Conservation (phyloP, 192 early-diverging fungal genomes). For the Spizellomyces punctatus region DNA sequence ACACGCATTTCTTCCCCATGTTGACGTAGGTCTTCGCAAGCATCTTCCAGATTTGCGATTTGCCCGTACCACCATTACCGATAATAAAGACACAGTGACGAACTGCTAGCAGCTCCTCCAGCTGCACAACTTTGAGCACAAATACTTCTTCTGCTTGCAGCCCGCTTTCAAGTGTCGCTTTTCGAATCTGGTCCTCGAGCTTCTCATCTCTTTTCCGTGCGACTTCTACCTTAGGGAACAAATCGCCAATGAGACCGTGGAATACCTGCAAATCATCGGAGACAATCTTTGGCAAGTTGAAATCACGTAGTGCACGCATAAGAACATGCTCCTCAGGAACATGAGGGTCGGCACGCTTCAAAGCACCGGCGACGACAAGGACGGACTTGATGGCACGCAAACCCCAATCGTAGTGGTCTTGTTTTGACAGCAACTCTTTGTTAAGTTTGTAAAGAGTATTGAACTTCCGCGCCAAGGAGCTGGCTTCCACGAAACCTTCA, state of each 20-base stretch:
- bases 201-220: conserved; percentile 60
- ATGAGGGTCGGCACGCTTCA: conserved; percentile 62
- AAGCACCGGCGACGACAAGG: conserved; percentile 63
- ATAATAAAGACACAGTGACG: conserved; percentile 73
- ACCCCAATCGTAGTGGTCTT: conserved; percentile 75
- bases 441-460: conserved; percentile 68
- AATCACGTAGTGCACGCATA: conserved; percentile 69
- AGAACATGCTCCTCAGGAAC: conserved; percentile 68
- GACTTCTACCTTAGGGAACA: conserved; percentile 68
- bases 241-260: conserved; percentile 65
- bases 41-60: conserved; percentile 71
- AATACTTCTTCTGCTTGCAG: conserved; percentile 70
- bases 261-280: conserved; percentile 68
- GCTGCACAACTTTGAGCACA: conserved; percentile 63
- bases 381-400: conserved; percentile 69
- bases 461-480: conserved; percentile 63
- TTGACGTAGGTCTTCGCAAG: conserved; percentile 60
- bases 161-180: conserved; percentile 62
- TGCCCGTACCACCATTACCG: conserved; percentile 67
- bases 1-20: conserved; percentile 62
- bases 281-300: conserved; percentile 71
- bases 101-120: conserved; percentile 66
- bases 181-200: conserved; percentile 64
- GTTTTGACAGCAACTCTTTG: conserved; percentile 64
- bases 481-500: conserved; percentile 71